phyloP scores from a whole-genome alignment of 148 eudicot genomes.

The Camellia japonica region DNA sequence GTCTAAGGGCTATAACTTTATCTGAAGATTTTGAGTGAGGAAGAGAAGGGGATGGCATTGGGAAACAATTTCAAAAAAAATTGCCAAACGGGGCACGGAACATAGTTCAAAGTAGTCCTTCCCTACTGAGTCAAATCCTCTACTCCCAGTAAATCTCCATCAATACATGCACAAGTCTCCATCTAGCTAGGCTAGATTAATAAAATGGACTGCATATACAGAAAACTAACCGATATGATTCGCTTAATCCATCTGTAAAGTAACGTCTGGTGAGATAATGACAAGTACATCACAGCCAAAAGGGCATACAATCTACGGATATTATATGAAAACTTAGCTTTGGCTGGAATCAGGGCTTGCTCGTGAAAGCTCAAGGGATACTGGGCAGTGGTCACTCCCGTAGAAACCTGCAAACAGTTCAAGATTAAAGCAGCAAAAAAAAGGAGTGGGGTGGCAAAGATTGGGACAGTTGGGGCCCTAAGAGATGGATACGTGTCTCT shows the following conservation, averaged over 20 bases:
- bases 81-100: too few species aligned
- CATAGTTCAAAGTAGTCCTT: background rate
- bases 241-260: background rate
- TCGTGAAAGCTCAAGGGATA: constrained; percentile 71
- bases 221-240: background rate
- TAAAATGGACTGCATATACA: background rate
- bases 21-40: too few species aligned
- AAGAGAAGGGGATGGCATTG: too few species aligned
- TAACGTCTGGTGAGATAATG: background rate
- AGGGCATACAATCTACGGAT: background rate
- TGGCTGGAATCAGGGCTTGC: constrained; percentile 23
- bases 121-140: background rate
- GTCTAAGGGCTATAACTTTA: too few species aligned
- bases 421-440: constrained; percentile 4
- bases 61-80: too few species aligned
- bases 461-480: background rate
- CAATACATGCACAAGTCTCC: background rate
- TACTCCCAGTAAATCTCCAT: background rate
- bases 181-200: background rate
- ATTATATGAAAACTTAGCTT: constrained; percentile 17
- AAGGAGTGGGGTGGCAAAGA: background rate
- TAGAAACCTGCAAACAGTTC: constrained; percentile 59
- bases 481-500: background rate
- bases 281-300: background rate
- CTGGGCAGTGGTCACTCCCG: constrained; percentile 98